phyloP scores from a whole-genome alignment of 73 alveolate species.

The Blepharisma stoltei region DNA sequence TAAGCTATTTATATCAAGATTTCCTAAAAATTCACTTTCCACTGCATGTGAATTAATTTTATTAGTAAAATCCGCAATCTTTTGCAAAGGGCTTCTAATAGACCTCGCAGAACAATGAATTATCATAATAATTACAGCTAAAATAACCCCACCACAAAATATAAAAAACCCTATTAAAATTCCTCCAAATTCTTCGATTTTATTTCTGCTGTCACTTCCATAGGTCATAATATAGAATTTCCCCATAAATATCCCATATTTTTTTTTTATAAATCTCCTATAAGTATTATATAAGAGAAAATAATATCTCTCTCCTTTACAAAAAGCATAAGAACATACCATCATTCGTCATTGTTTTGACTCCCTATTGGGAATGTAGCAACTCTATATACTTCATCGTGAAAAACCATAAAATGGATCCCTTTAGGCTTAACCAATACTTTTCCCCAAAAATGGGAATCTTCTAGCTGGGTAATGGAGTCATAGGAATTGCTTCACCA shows the following conservation, averaged over 20 bases:
- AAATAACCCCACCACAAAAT: neutral
- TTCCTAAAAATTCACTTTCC: neutral
- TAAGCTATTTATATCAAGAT: neutral
- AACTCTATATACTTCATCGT: neutral
- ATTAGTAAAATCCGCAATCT: conserved; percentile 2
- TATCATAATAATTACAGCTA: conserved; percentile 6
- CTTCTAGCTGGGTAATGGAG: neutral
- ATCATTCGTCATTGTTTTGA: neutral
- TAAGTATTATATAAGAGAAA: too few relatives aligned
- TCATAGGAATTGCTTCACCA: neutral
- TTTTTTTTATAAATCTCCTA: too few relatives aligned
- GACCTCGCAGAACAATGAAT: conserved; percentile 8
- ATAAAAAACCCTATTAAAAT: neutral
- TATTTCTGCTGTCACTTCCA: neutral
- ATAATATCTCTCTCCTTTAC: conserved; percentile 13
- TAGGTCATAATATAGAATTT: too few relatives aligned
- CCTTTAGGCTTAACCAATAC: neutral
- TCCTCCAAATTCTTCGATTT: neutral
- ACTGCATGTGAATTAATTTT: conserved; percentile 11
- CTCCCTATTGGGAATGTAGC: neutral
- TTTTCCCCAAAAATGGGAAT: neutral
- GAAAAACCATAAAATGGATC: neutral
- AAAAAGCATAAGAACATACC: neutral
- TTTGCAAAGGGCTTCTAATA: conserved; percentile 1
- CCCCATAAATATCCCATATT: too few relatives aligned